Evolutionary conservation across 1,284 basidiomycete species (phyloP), one percentile per base, ranked within the genome.

Genomic region (Omphalotus olearius): DNA sequence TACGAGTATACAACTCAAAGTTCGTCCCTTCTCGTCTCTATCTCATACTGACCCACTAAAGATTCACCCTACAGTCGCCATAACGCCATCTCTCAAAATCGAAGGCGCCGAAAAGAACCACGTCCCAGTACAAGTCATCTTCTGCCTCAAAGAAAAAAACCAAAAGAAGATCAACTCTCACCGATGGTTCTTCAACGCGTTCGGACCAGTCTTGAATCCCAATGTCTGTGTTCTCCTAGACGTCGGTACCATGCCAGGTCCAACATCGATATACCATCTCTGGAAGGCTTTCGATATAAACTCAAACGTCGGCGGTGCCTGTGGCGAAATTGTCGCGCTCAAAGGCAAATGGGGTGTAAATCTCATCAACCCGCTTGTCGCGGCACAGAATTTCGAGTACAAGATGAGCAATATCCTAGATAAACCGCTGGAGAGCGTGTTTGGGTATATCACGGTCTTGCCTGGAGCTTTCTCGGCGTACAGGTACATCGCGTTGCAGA

Each of bases 261-360:
- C 88, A 6, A 91, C 85, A 41, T 86, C 83, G 14, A 95, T 98
- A 62, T 98, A 98, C 67, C 91, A 97, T 62, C 73, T 98, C 9
- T 98, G 95, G 95, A 97, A 98, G 69, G 88, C 92, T 3, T 98
- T 98, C 57, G 94, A 98, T 65, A 88, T 94, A 69, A 94, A 97
- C 69, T 91, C 88, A 25, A 95, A 96, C 58, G 92, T 97, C 30
- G 95, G 93, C 0, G 95, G 96, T 25, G 95, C 96, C 4, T 97
- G 93, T 64, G 94, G 94, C n/a, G 94, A 97, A 72, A 96, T 97
- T 50, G 91, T 95, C 23, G 92, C 93, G 1, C 74, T 93, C 56
- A 95, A 94, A 69, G 93, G 92, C 42, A 88, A 84, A 68, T 90
- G 78, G 61, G 87, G 85, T 44, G 70, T 71, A 63, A 88, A 89